phyloP scores from a whole-genome alignment of 768 basidiomycete genomes.

The Mrakia blollopis region DNA sequence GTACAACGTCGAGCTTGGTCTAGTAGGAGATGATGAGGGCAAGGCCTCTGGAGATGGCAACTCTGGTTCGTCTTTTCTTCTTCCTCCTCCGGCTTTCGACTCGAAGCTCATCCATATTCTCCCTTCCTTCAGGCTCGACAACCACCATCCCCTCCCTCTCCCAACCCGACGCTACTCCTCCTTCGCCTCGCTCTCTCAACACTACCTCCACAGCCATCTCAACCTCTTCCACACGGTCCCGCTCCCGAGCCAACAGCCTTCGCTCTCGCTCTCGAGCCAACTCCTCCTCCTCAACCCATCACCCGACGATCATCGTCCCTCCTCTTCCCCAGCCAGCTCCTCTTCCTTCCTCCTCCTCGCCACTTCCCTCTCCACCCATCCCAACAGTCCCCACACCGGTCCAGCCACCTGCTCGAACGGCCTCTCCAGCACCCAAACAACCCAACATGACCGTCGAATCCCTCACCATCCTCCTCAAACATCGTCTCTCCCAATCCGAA shows the following conservation, averaged over 20 bases:
- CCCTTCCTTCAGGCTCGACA: slow-evolving; percentile 1
- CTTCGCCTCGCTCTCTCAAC: neutral
- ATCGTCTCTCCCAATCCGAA: slow-evolving; percentile 21
- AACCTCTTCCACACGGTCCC: slow-evolving; percentile 34
- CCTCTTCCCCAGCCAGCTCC: slow-evolving; percentile 2
- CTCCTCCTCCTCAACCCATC: slow-evolving; percentile 8
- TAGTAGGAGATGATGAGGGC: slow-evolving; percentile 28
- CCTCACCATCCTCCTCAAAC: neutral
- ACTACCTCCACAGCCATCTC: slow-evolving; percentile 34
- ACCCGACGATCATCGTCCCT: neutral
- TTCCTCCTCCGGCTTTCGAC: neutral
- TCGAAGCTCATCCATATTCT: neutral
- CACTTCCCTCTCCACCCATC: neutral
- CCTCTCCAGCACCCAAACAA: neutral
- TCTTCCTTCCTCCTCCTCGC: neutral
- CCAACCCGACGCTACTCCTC: slow-evolving; percentile 6
- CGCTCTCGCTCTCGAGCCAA: slow-evolving; percentile 39
- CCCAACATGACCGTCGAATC: slow-evolving; percentile 12
- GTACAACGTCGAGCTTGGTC: slow-evolving; percentile 30
- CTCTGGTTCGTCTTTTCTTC: slow-evolving; percentile 7
- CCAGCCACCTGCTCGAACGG: neutral
- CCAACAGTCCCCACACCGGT: neutral
- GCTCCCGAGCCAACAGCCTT: slow-evolving; percentile 42
- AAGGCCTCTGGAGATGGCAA: neutral
- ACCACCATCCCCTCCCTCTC: slow-evolving; percentile 11